A percentile compares a stretch with the other conserved stretches of the same genome.
Evolutionary conservation across 2,329 filamentous ascomycete genomes (phyloP).

Genomic region (Aspergillus japonicus): DNA sequence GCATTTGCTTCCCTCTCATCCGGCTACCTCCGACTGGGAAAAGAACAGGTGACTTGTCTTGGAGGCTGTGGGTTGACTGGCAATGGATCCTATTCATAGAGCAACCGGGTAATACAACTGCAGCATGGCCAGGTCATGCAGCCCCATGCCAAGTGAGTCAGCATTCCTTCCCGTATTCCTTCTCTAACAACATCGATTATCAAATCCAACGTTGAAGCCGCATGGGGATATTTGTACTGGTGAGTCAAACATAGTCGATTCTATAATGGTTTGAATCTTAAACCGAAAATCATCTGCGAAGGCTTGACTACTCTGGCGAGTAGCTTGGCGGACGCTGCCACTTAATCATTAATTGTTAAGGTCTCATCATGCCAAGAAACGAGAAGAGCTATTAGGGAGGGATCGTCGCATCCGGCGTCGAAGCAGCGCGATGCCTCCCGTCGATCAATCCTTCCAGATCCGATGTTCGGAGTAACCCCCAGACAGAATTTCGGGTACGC

Average conservation of each 20-base stretch:
- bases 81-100: conserved; percentile 2
- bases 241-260: background rate
- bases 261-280: background rate
- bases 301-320: background rate
- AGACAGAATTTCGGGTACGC: background rate
- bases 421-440: background rate
- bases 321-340: background rate
- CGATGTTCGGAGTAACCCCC: background rate
- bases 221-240: background rate
- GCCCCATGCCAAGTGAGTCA: conserved; percentile 1
- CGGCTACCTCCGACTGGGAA: conserved; percentile 1
- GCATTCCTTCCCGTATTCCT: background rate
- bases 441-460: conserved; percentile 9
- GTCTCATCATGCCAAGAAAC: background rate
- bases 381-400: background rate
- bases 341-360: background rate
- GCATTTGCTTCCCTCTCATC: background rate
- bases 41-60: conserved; percentile 1
- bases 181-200: background rate
- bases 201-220: background rate
- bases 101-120: background rate
- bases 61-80: background rate
- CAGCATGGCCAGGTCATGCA: conserved; percentile 1
- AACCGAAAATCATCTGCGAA: background rate
- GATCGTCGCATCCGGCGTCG: background rate